phyloP scores from a whole-genome alignment of 768 basidiomycete genomes.

The Lactifluus echinatus region DNA sequence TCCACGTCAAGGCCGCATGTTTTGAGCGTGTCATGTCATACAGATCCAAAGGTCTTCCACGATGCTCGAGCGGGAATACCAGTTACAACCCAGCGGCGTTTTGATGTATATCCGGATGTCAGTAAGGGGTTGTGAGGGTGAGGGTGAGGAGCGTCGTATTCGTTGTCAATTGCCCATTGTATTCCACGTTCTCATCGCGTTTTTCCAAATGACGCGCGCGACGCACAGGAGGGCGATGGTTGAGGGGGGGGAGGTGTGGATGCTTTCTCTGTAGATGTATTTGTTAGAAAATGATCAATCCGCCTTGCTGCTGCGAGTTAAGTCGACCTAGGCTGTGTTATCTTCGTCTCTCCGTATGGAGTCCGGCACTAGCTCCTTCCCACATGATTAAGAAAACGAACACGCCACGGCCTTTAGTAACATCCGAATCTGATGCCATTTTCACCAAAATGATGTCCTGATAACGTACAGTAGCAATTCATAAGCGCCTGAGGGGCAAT shows the following conservation, averaged over 20 bases:
- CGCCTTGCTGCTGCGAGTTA: no score
- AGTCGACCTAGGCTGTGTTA: no score
- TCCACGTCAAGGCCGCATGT: background rate
- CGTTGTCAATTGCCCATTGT: background rate
- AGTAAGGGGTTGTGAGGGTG: constrained; percentile 26
- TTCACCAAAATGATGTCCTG: no score
- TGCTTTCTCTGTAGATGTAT: background rate
- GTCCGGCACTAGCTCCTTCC: no score
- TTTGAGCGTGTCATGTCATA: constrained; percentile 21
- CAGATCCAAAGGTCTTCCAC: constrained; percentile 54
- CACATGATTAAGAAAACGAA: no score
- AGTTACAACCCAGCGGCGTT: constrained; percentile 84
- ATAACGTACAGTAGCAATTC: no score
- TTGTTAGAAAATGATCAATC: background rate
- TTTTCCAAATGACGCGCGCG: background rate
- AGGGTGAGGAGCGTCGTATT: constrained; percentile 3
- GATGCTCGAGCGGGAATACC: constrained; percentile 78
- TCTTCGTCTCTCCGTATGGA: no score
- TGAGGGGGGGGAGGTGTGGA: no score
- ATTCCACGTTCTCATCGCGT: background rate
- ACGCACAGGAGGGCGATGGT: background rate
- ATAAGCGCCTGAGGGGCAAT: no score
- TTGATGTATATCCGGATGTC: constrained; percentile 86
- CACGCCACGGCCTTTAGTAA: no score
- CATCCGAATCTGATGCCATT: no score